A percentile compares a stretch with the other conserved stretches of the same genome.
Conservation (phyloP, 1,284 basidiomycete genomes). For the Leccinum pallidistipes region DNA sequence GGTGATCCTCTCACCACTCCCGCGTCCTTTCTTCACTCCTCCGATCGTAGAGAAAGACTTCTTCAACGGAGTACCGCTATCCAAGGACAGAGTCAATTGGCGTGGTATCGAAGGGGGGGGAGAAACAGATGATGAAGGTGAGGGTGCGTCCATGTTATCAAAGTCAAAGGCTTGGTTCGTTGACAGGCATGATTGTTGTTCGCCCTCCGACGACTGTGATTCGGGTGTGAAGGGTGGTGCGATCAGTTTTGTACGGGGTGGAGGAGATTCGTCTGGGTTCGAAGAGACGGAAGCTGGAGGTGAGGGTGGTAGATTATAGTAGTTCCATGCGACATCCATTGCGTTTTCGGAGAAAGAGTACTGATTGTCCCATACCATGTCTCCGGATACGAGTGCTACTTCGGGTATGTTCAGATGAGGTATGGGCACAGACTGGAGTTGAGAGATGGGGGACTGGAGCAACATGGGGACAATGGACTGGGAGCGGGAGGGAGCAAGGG, state of each 20-base stretch:
- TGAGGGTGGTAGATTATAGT: slow-evolving; percentile 50
- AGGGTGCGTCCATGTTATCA: slow-evolving; percentile 34
- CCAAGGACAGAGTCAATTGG: slow-evolving; percentile 30
- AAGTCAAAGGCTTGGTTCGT: slow-evolving; percentile 73
- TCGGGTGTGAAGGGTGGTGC: slow-evolving; percentile 50
- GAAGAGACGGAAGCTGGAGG: slow-evolving; percentile 52
- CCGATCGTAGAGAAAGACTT: slow-evolving; percentile 46
- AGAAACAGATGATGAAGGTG: slow-evolving; percentile 37
- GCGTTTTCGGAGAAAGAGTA: slow-evolving; percentile 38
- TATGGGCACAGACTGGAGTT: slow-evolving; percentile 46
- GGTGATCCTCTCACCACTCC: slow-evolving; percentile 62
- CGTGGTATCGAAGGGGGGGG: slow-evolving; percentile 37
- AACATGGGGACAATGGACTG: slow-evolving; percentile 15
- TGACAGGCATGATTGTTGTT: slow-evolving; percentile 58
- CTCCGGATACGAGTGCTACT: slow-evolving; percentile 48
- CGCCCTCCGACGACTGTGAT: slow-evolving; percentile 39
- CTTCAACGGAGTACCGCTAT: slow-evolving; percentile 34
- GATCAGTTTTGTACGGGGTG: slow-evolving; percentile 48
- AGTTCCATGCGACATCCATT: slow-evolving; percentile 46
- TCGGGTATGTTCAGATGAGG: slow-evolving; percentile 57
- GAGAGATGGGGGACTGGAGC: slow-evolving; percentile 28
- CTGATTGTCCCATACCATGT: slow-evolving; percentile 49
- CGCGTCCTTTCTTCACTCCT: slow-evolving; percentile 57
- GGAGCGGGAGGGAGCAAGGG: slow-evolving; percentile 15
- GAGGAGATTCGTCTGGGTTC: slow-evolving; percentile 45